Evolutionary conservation across 495 filamentous ascomycete genomes (phyloP).

Genomic region (Xylaria venustula): DNA sequence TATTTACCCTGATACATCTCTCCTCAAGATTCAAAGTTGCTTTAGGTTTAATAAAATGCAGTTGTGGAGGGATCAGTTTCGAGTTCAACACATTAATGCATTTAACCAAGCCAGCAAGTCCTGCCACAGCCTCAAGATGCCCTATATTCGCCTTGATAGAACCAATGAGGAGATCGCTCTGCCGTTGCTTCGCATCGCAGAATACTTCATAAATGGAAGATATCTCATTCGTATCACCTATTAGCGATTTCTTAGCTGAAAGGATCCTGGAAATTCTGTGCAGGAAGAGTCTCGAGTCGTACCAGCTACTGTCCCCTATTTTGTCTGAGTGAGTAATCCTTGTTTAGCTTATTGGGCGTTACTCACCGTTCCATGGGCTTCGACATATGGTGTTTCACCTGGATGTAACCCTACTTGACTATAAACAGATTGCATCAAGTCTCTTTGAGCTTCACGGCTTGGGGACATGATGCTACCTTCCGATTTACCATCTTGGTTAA

Average conservation of each 20-base stretch:
- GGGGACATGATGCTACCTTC: slow-evolving; percentile 19
- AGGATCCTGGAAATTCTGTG: neutral
- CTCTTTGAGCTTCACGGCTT: slow-evolving; percentile 23
- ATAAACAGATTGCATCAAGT: slow-evolving; percentile 28
- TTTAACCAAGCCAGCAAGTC: slow-evolving; percentile 56
- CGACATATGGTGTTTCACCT: slow-evolving; percentile 11
- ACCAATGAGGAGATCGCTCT: slow-evolving; percentile 34
- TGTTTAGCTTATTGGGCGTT: slow-evolving; percentile 14
- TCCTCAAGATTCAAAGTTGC: slow-evolving; percentile 33
- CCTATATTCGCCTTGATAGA: slow-evolving; percentile 57
- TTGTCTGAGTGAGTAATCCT: neutral
- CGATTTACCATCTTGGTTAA: slow-evolving; percentile 54
- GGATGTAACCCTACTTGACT: slow-evolving; percentile 24
- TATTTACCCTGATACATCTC: slow-evolving; percentile 34
- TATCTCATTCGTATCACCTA: slow-evolving; percentile 57
- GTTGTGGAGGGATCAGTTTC: slow-evolving; percentile 42
- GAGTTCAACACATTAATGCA: slow-evolving; percentile 52
- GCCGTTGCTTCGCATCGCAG: slow-evolving; percentile 12
- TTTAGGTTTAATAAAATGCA: slow-evolving; percentile 40
- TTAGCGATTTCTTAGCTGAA: neutral
- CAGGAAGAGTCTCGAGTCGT: neutral
- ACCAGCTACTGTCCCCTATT: neutral
- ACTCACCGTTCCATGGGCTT: slow-evolving; percentile 46
- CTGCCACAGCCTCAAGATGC: slow-evolving; percentile 52
- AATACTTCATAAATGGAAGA: slow-evolving; percentile 46